These are phyloP conservation scores for Styphnolobium japonicum DNA, from an alignment of 306 rosid genomes.

Conservation along the genomic window DNA sequence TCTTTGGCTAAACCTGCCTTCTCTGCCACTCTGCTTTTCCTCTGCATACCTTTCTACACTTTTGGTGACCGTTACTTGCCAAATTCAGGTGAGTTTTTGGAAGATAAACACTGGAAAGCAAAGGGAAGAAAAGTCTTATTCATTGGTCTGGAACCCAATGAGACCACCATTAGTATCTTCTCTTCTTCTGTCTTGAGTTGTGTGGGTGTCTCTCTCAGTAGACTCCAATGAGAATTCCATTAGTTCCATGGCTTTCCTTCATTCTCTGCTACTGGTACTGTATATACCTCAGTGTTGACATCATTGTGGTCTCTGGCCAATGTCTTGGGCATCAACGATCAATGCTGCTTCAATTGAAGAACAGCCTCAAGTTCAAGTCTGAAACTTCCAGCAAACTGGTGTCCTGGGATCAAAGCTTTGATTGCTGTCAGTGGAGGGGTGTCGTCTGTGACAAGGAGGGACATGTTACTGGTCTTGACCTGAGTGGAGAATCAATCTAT, in stretches of 20 bases:
- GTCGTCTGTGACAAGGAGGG: conserved; percentile 27
- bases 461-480: conserved; percentile 32
- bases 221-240: conserved; percentile 16
- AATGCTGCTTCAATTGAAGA: conserved; percentile 17
- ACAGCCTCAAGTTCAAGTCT: neutral
- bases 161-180: neutral
- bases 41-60: neutral
- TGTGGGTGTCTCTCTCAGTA: neutral
- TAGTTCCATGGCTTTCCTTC: conserved; percentile 12
- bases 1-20: neutral
- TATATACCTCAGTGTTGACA: neutral
- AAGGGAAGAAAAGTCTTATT: neutral
- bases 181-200: neutral
- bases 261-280: conserved; percentile 10
- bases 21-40: neutral
- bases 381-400: neutral
- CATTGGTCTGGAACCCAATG: neutral
- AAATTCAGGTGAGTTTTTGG: neutral
- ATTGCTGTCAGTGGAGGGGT: conserved; percentile 28
- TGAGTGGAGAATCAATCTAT: conserved; percentile 16
- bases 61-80: neutral
- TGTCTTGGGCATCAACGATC: neutral
- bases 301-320: neutral
- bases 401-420: conserved; percentile 23
- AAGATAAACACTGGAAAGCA: neutral